Evolutionary conservation across 352 stramenopile species (phyloP), one percentile per base, ranked within the genome.

Genomic region (Globisporangium nunn): DNA sequence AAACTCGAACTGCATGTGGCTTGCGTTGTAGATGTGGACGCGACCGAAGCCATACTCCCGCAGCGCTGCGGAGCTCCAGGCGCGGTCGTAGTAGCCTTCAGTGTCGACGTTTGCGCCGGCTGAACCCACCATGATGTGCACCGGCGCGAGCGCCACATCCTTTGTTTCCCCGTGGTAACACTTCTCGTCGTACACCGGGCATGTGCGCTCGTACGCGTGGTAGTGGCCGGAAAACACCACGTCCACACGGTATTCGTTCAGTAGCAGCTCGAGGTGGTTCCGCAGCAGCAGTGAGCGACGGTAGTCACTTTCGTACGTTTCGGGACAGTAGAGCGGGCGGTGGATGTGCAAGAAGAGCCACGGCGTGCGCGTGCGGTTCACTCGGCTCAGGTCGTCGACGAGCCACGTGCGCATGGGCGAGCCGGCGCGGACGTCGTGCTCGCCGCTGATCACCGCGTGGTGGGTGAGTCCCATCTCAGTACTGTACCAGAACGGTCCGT

Each of bases 321-420:
- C 66, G 3, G 73, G 84, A 52, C 71, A 79, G 52, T 88, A 88
- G 31, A 88, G 61, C 11, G 78, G 74, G 7, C 76, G 72, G 47
- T 88, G 78, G 29, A 80, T 71, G 52, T 86, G 73, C 30, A 87
- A 37, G 53, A 86, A 75, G 11, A 88, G 52, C 78, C 78, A 87
- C 30, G 78, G 78, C 4, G 68, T 85, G 50, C 63, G 77, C 29
- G 58, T 68, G 17, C 78, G 78, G 33, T 88, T 48, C 23, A 87
- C 70, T 11, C 52, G 58, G 43, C 69, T 69, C 40, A 88, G 63
- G 61, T 88, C 74, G 14, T 60, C 55, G 41, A 77, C 61, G 18
- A 88, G 67, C 78, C 78, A 88, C 8, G 68, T 63, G 60, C 74
- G 62, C 56, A 86, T 63, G 40, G 31, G 49, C 7, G 74, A 85